A percentile compares a stretch with the other conserved stretches of the same genome.
phyloP scores from a whole-genome alignment of 164 flowering plant species.

The Piper betle region DNA sequence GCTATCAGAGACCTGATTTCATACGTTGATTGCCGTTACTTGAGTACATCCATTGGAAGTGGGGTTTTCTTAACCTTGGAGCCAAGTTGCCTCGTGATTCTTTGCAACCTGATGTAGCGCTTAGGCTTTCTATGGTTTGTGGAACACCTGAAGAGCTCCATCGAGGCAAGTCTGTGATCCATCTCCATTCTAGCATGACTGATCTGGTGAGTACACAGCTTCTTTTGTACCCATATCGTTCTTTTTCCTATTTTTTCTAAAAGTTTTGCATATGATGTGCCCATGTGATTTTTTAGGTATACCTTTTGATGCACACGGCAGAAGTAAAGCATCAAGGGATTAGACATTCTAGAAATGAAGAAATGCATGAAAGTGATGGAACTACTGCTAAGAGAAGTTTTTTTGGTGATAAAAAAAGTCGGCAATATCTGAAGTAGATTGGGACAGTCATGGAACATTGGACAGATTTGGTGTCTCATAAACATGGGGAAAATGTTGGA shows the following conservation, averaged over 20 bases:
- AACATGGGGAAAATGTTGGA: slow-evolving; percentile 16
- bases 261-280: neutral
- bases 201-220: slow-evolving; percentile 57
- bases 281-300: slow-evolving; percentile 34
- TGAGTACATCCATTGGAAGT: slow-evolving; percentile 87
- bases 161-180: slow-evolving; percentile 60
- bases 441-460: slow-evolving; percentile 17
- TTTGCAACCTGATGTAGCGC: slow-evolving; percentile 80
- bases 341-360: slow-evolving; percentile 23
- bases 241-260: too few species aligned
- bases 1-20: slow-evolving; percentile 81
- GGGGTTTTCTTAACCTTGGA: slow-evolving; percentile 91
- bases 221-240: too few species aligned
- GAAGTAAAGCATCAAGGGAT: slow-evolving; percentile 37
- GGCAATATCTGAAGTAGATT: slow-evolving; percentile 4
- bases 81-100: slow-evolving; percentile 88
- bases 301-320: slow-evolving; percentile 63
- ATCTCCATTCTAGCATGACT: slow-evolving; percentile 62
- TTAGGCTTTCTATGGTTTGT: slow-evolving; percentile 65
- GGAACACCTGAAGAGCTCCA: slow-evolving; percentile 64
- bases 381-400: slow-evolving; percentile 19
- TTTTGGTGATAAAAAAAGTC: slow-evolving; percentile 8
- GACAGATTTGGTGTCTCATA: slow-evolving; percentile 22
- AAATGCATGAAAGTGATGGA: slow-evolving; percentile 21
- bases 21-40: slow-evolving; percentile 74